Evolutionary conservation across 2,329 filamentous ascomycete genomes (phyloP), one percentile per base, ranked within the genome.

Genomic region (Lachnum nothofagi): DNA sequence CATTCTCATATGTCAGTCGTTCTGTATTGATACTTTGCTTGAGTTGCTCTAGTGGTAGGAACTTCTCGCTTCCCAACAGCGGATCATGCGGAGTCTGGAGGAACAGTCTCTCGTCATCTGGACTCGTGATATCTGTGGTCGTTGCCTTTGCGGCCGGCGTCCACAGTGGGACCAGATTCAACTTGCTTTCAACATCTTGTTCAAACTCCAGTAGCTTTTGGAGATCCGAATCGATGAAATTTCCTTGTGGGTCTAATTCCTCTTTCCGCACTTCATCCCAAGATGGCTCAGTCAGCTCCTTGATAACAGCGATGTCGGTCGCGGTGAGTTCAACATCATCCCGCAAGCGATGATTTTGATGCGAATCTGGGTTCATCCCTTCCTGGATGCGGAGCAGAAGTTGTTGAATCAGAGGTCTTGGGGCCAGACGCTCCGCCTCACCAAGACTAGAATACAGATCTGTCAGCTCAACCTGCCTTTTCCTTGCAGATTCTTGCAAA

Each of bases 371-470:
- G 23, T 44, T 31, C 25, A 50, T 44, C 8, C 46, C 49, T 3
- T 51, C 40, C 8, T 46, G 40, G n/a, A 53, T 22, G 4, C 31
- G 17, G 3, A 43, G 35, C 5, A 57, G 49, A 10, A 57, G 10
- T 9, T 44, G 41, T 29, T 54, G 41, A 1, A 60, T 42, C 8
- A 60, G 23, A 6, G 55, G 55, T 7, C 57, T 20, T 19, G 57
- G 55, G 34, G 45, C 43, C 8, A 6, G 17, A 10, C 38, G 14
- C n/a, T 49, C 22, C 19, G 53, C 40, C 23, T 27, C n/a, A 12
- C 10, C 9, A n/a, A 51, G 27, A 3, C 27, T 6, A 29, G 22
- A 27, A 14, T 22, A 41, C 6, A 40, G 10, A 38, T 39, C 5
- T 19, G 29, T 46, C 16, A 56, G 27, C 12, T 39, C 24, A 2